phyloP scores from a whole-genome alignment of 2,329 filamentous ascomycete genomes.

The Chaetomiaceae sp. region DNA sequence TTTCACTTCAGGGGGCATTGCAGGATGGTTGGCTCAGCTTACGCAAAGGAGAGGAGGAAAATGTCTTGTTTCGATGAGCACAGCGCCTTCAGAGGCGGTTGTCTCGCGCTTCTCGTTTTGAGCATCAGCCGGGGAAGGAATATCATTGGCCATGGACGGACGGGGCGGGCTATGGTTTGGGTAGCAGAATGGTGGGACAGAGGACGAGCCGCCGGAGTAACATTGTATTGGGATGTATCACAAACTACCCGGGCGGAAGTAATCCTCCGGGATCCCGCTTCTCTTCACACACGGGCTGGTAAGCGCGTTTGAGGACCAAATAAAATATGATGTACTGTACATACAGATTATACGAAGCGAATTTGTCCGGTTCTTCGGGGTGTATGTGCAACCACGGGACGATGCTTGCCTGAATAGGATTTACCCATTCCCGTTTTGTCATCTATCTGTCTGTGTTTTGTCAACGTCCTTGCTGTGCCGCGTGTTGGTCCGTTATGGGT shows the following conservation, averaged over 20 bases:
- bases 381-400: too few species aligned
- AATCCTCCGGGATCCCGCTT: not conserved
- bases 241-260: too few species aligned
- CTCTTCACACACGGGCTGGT: too few species aligned
- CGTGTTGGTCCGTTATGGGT: too few species aligned
- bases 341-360: too few species aligned
- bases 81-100: not conserved
- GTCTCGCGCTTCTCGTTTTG: too few species aligned
- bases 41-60: not conserved
- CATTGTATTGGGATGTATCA: not conserved
- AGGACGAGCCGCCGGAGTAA: not conserved
- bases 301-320: too few species aligned
- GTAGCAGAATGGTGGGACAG: not conserved
- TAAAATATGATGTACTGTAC: too few species aligned
- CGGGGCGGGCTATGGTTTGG: too few species aligned
- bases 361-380: too few species aligned
- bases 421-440: not conserved
- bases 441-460: too few species aligned
- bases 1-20: not conserved
- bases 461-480: too few species aligned
- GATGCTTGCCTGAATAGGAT: not conserved
- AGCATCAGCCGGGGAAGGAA: not conserved
- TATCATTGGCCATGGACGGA: not conserved
- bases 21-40: not conserved
- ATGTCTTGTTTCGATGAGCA: not conserved